These are phyloP conservation scores for Globisporangium spiculum DNA, from an alignment of 352 stramenopile genomes.

Conservation along the genomic window DNA sequence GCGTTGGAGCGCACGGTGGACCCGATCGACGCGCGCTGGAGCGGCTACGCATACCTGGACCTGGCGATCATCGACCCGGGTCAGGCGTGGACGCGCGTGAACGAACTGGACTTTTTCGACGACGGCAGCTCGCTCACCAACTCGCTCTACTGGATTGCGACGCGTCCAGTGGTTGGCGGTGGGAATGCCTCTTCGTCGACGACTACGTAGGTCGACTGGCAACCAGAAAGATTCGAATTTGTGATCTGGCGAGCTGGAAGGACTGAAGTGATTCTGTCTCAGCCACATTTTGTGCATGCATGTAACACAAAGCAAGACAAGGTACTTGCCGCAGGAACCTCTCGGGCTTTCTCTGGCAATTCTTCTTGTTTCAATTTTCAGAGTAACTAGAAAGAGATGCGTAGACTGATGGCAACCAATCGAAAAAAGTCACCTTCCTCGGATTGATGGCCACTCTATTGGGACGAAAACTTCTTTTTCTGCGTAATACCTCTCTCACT, in stretches of 20 bases:
- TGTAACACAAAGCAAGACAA: neutral
- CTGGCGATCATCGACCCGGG: slow-evolving; percentile 77
- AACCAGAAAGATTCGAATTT: neutral
- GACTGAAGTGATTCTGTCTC: neutral
- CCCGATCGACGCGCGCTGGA: slow-evolving; percentile 79
- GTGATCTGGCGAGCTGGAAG: neutral
- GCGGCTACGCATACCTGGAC: slow-evolving; percentile 82
- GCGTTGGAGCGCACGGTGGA: slow-evolving; percentile 55
- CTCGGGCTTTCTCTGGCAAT: too few relatives aligned
- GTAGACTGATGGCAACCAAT: too few relatives aligned
- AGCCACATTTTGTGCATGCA: neutral
- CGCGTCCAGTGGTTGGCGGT: slow-evolving; percentile 29
- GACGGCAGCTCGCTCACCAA: slow-evolving; percentile 87
- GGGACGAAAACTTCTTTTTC: too few relatives aligned
- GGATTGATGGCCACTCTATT: too few relatives aligned
- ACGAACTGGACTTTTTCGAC: slow-evolving; percentile 76
- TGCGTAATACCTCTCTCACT: too few relatives aligned
- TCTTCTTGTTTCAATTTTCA: too few relatives aligned
- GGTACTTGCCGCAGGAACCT: too few relatives aligned
- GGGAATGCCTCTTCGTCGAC: slow-evolving; percentile 2
- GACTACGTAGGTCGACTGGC: neutral
- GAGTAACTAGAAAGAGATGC: too few relatives aligned
- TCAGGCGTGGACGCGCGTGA: slow-evolving; percentile 65
- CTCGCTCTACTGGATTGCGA: slow-evolving; percentile 89
- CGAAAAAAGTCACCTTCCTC: too few relatives aligned